phyloP scores from a whole-genome alignment of 345 rosid species.

The rapeseed (Brassica napus) region DNA sequence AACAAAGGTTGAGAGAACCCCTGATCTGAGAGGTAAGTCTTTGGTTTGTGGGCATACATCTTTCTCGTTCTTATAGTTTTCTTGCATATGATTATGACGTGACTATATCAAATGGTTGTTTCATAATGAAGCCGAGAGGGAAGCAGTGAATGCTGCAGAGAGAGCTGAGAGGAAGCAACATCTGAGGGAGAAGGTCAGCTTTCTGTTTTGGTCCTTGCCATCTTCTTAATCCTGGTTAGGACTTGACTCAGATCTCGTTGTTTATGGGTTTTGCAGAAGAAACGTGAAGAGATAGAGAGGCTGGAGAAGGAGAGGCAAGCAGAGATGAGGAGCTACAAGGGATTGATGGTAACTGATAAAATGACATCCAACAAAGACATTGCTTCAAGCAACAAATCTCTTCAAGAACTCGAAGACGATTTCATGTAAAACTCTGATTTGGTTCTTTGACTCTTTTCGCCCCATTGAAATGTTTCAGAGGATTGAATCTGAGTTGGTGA shows the following conservation, averaged over 20 bases:
- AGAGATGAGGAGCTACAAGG: slow-evolving; percentile 94
- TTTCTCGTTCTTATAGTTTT: too few relatives aligned
- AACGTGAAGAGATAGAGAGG: slow-evolving; percentile 85
- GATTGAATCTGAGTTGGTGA: slow-evolving; percentile 21
- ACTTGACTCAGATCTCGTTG: background rate
- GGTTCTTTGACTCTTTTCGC: slow-evolving; percentile 17
- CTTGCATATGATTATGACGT: background rate
- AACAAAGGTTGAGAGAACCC: slow-evolving; percentile 89
- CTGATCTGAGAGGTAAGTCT: slow-evolving; percentile 84
- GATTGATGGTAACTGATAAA: slow-evolving; percentile 92
- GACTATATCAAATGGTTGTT: background rate
- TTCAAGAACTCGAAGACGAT: slow-evolving; percentile 97
- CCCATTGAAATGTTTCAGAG: slow-evolving; percentile 32
- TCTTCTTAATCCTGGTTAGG: background rate
- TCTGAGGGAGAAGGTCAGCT: slow-evolving; percentile 79
- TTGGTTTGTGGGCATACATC: background rate
- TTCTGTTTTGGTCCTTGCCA: background rate
- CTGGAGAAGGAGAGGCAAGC: slow-evolving; percentile 92
- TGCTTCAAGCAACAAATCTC: slow-evolving; percentile 74
- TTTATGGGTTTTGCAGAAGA: slow-evolving; percentile 57
- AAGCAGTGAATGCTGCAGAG: slow-evolving; percentile 86
- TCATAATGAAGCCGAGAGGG: slow-evolving; percentile 78
- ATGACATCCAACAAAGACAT: slow-evolving; percentile 96
- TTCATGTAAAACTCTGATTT: slow-evolving; percentile 57
- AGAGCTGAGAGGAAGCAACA: slow-evolving; percentile 86